Evolutionary conservation across 805 yeast species (phyloP).

Genomic region (Clavispora phyllophila): DNA sequence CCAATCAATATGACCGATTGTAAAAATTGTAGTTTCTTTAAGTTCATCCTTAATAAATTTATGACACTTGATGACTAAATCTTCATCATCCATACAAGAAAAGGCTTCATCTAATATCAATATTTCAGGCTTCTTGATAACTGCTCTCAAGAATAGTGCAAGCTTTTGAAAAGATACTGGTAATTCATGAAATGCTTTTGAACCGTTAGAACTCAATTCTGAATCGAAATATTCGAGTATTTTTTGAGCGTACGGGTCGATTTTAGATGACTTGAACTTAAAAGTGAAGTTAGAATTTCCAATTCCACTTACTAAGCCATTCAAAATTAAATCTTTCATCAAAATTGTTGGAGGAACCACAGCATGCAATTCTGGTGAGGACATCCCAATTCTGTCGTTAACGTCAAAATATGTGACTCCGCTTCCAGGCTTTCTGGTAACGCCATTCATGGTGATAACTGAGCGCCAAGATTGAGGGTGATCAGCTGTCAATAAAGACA

Average conservation of each 20-base stretch:
- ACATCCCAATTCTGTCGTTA: conserved; percentile 73
- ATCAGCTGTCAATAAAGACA: conserved; percentile 83
- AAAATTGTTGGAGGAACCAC: conserved; percentile 61
- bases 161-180: conserved; percentile 74
- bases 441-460: conserved; percentile 58
- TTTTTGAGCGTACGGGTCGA: conserved; percentile 12
- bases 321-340: conserved; percentile 53
- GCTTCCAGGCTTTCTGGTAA: conserved; percentile 66
- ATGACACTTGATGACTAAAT: conserved; percentile 30
- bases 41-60: conserved; percentile 18
- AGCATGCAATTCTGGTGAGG: conserved; percentile 91
- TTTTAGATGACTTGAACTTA: conserved; percentile 29
- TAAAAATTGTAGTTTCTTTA: conserved; percentile 56
- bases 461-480: conserved; percentile 96
- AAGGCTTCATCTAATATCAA: conserved; percentile 89
- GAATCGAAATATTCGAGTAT: conserved; percentile 20
- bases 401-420: conserved; percentile 71
- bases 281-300: conserved; percentile 53
- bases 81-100: conserved; percentile 72
- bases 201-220: conserved; percentile 30
- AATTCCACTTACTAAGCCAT: conserved; percentile 59
- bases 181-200: conserved; percentile 47
- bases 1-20: conserved; percentile 77
- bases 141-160: conserved; percentile 67
- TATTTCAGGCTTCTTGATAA: conserved; percentile 72